Conservation (phyloP, 352 stramenopile genomes). For the Albugo laibachii region DNA sequence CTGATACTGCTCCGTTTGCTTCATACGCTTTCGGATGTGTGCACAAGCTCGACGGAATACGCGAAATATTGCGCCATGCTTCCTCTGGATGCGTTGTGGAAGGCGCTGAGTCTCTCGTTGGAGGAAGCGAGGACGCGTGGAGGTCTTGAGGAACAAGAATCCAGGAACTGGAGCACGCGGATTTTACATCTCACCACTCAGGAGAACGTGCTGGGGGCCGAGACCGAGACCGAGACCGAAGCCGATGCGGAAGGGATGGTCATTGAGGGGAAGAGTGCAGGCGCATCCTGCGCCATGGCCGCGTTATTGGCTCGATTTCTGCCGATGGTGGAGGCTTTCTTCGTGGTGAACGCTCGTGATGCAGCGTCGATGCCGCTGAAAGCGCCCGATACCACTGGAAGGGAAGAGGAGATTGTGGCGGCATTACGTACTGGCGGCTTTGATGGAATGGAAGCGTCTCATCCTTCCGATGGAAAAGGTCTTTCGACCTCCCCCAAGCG, state of each 20-base stretch:
- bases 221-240: constrained; percentile 38
- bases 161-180: no score
- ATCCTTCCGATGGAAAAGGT: neutral
- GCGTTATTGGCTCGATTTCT: constrained; percentile 93
- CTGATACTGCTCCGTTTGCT: constrained; percentile 91
- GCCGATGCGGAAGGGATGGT: constrained; percentile 49
- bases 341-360: constrained; percentile 92
- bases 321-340: constrained; percentile 96
- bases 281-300: constrained; percentile 78
- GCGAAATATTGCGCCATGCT: constrained; percentile 48
- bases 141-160: constrained; percentile 49
- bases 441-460: constrained; percentile 9
- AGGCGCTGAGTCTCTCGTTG: constrained; percentile 45
- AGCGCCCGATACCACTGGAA: constrained; percentile 46
- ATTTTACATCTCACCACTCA: neutral
- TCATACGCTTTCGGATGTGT: constrained; percentile 85
- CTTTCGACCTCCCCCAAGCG: neutral
- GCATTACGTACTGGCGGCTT: constrained; percentile 45
- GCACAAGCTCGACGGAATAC: constrained; percentile 43
- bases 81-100: constrained; percentile 49
- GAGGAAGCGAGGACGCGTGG: constrained; percentile 52
- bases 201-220: neutral
- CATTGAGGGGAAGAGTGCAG: constrained; percentile 75
- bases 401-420: constrained; percentile 58
- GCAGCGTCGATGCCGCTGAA: constrained; percentile 50